A percentile compares a stretch with the other conserved stretches of the same genome.
phyloP scores from a whole-genome alignment of 2,329 filamentous ascomycete genomes.

The Xylariomycetidae sp. region DNA sequence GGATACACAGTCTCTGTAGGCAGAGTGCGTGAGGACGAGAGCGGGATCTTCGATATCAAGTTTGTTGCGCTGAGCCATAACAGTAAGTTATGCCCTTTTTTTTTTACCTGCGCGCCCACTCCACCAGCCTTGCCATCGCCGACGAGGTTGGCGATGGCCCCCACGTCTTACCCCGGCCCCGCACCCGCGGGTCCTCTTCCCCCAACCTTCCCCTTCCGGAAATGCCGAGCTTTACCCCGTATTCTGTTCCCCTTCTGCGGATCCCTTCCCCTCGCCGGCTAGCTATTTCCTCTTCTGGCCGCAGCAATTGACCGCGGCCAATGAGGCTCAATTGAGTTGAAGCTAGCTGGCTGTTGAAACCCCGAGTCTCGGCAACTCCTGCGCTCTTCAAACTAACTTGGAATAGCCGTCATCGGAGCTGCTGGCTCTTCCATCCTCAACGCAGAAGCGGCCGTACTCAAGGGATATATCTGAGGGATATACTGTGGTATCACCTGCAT shows the following conservation, averaged over 20 bases:
- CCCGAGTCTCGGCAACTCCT: too few relatives aligned
- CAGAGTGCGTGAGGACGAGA: constrained; percentile 76
- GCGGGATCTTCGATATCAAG: constrained; percentile 87
- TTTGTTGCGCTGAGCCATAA: constrained; percentile 89
- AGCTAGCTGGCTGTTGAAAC: too few relatives aligned
- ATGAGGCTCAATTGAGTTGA: too few relatives aligned
- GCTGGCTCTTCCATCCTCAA: constrained; percentile 96
- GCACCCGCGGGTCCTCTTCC: too few relatives aligned
- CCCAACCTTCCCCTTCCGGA: neutral
- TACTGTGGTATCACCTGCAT: constrained; percentile 17
- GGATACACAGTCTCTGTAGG: constrained; percentile 92
- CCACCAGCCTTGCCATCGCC: too few relatives aligned
- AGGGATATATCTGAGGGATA: constrained; percentile 81
- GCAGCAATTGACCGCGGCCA: too few relatives aligned
- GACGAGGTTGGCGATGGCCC: too few relatives aligned
- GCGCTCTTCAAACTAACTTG: constrained; percentile 19
- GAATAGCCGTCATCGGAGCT: constrained; percentile 76
- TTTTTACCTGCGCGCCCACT: too few relatives aligned
- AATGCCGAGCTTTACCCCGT: neutral
- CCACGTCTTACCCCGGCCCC: too few relatives aligned
- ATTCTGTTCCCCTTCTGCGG: too few relatives aligned
- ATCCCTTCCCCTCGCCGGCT: too few relatives aligned
- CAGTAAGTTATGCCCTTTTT: constrained; percentile 41
- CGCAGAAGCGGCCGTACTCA: constrained; percentile 84
- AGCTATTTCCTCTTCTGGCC: too few relatives aligned